Evolutionary conservation across 345 rosid genomes (phyloP), one percentile per base, ranked within the genome.

Genomic region (Dovyalis caffra): DNA sequence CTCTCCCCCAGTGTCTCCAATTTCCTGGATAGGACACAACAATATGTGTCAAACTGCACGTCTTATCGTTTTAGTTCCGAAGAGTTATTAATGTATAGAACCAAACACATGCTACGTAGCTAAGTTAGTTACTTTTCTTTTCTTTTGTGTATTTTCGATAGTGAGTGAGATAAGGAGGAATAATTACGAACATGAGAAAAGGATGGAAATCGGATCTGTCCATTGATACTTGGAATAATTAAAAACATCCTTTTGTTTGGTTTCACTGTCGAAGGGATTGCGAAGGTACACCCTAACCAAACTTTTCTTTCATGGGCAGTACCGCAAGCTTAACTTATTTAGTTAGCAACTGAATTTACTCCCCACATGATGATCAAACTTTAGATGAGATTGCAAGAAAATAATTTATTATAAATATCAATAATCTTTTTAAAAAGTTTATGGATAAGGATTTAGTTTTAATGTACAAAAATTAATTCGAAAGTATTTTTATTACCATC

Each of bases 11-110:
- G 9, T 68, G 77, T 68, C 29, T 35, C 45, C 64, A 10, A 49
- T 43, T 66, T 65, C 58, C 82, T 16, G 56, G 31, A 34, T 12
- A 70, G 43, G 74, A 56, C 56, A 70, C 33, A 14, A 21, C 63
- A 53, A 57, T 31, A 34, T 70, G 32, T 14, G 60, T 38, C 74
- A 25, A 71, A 35, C 26, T 38, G n/a, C 66, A 37, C 37, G 66
- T 26, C 56, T 60, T 38, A 28, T 26, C 18, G 16, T 1, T 43
- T 26, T 28, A 16, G 66, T 35, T 35, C 56, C 66, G 12, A 23
- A 32, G 5, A 5, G 23, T 32, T 43, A n/a, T n/a, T 26, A 33
- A 12, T 5, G 74, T 6, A 6, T 1, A 32, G 38, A 47, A 7
- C 12, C 71, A 29, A 16, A 29, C 71, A 6, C 37, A 3, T 1